A percentile compares a stretch with the other conserved stretches of the same genome.
Evolutionary conservation across 2,329 filamentous ascomycete genomes (phyloP).

Genomic region (Aspergillus sclerotialis): DNA sequence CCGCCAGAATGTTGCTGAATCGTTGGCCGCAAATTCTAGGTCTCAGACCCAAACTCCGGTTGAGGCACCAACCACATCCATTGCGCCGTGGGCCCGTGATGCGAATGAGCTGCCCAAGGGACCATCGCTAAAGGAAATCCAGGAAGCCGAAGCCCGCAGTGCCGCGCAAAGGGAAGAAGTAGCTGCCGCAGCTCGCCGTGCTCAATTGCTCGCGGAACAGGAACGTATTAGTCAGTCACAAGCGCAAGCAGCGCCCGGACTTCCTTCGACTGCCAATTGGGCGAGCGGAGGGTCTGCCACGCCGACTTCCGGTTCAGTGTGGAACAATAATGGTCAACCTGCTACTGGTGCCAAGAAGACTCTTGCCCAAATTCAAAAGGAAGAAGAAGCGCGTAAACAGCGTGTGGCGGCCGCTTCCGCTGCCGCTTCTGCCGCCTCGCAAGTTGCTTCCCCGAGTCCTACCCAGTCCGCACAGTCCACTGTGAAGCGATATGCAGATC

Average conservation of each 20-base stretch:
- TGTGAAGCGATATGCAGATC: conserved; percentile 89
- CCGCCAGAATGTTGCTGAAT: conserved; percentile 74
- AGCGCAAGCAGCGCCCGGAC: conserved; percentile 63
- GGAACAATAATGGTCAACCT: conserved; percentile 44
- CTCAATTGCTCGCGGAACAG: conserved; percentile 62
- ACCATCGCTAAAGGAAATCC: conserved; percentile 91
- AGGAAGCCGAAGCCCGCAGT: conserved; percentile 89
- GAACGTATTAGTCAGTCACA: conserved; percentile 63
- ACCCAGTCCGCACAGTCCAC: conserved; percentile 39
- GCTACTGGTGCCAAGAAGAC: conserved; percentile 65
- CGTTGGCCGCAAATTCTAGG: conserved; percentile 55
- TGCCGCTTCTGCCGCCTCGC: conserved; percentile 38
- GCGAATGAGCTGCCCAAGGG: conserved; percentile 66
- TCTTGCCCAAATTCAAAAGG: conserved; percentile 89
- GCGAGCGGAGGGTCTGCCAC: conserved; percentile 63
- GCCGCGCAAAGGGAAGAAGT: conserved; percentile 82
- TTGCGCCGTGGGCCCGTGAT: conserved; percentile 95
- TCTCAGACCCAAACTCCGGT: conserved; percentile 72
- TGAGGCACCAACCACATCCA: conserved; percentile 61
- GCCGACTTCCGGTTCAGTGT: conserved; percentile 44
- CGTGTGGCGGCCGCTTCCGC: conserved; percentile 52
- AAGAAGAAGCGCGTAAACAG: conserved; percentile 86
- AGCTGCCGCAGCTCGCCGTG: conserved; percentile 69
- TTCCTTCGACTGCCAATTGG: conserved; percentile 88
- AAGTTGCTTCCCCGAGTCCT: conserved; percentile 40